Conservation (phyloP, 2,329 filamentous ascomycete species). For the Neopestalotiopsis clavispora region DNA sequence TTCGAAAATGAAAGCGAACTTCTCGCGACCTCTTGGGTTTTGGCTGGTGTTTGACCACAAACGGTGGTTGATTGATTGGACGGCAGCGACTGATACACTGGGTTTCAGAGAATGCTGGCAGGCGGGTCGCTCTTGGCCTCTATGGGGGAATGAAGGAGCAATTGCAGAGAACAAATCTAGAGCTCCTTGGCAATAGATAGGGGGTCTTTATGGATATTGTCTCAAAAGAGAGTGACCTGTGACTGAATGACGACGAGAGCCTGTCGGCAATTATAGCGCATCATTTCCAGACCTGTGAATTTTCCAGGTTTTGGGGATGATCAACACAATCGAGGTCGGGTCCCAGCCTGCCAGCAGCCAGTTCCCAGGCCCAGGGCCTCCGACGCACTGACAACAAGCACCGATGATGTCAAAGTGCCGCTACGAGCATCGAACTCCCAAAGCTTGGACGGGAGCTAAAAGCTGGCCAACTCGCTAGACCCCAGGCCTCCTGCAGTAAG, state of each 20-base stretch:
- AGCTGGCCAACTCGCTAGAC: neutral
- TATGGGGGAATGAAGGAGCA: neutral
- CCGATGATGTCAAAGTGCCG: slow-evolving; percentile 18
- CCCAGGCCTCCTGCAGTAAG: neutral
- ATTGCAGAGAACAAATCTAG: neutral
- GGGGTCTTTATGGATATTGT: neutral
- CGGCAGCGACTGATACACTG: neutral
- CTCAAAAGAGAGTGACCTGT: neutral
- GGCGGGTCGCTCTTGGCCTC: neutral
- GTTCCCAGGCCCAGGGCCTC: neutral
- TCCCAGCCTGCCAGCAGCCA: too few species aligned
- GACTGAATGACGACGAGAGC: slow-evolving; percentile 10
- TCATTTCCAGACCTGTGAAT: neutral
- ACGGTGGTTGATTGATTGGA: neutral
- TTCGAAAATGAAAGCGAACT: neutral
- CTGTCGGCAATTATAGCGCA: slow-evolving; percentile 7
- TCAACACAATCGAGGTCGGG: neutral
- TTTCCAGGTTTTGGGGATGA: slow-evolving; percentile 16
- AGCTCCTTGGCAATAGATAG: neutral
- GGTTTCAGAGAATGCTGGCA: slow-evolving; percentile 10
- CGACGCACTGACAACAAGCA: neutral
- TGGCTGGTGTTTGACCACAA: neutral
- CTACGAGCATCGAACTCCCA: slow-evolving; percentile 6
- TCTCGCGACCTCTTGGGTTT: neutral
- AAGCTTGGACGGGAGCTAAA: slow-evolving; percentile 2